Conservation (phyloP, 257 asterid species). For the Oldenlandia corymbosa region DNA sequence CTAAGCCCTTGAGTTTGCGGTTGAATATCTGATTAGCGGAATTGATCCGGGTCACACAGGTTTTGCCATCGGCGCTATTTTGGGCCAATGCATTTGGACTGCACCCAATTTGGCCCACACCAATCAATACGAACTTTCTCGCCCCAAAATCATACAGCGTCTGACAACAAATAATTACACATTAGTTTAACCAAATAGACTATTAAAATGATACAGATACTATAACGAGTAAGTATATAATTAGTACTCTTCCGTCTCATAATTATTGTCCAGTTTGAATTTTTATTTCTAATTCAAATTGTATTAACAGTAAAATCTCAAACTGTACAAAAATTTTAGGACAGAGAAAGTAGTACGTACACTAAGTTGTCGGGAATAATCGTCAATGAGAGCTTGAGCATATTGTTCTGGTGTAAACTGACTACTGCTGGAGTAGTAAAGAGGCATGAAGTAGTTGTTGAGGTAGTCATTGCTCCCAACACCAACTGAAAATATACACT, state of each 20-base stretch:
- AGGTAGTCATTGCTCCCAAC: conserved; percentile 50
- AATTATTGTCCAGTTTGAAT: too few relatives aligned
- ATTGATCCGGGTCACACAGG: conserved; percentile 66
- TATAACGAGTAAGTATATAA: too few relatives aligned
- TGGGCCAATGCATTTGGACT: conserved; percentile 86
- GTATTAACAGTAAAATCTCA: too few relatives aligned
- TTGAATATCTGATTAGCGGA: conserved; percentile 63
- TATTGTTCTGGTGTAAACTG: conserved; percentile 32
- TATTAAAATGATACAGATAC: too few relatives aligned
- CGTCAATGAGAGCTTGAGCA: conserved; percentile 35
- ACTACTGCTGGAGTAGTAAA: conserved; percentile 30
- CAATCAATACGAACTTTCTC: conserved; percentile 54
- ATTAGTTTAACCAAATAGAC: too few relatives aligned
- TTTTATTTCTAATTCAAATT: too few relatives aligned
- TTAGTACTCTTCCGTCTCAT: too few relatives aligned
- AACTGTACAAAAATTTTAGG: too few relatives aligned
- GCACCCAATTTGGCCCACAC: conserved; percentile 89
- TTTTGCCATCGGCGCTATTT: conserved; percentile 67
- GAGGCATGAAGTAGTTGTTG: conserved; percentile 49
- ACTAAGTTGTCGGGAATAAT: conserved; percentile 30
- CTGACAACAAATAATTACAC: too few relatives aligned
- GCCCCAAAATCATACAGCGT: conserved; percentile 65
- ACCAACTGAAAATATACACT: conserved; percentile 38
- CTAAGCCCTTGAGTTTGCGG: conserved; percentile 46
- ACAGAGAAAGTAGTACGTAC: conserved; percentile 1